Percentiles rank a stretch among this genome's conserved stretches.
Conservation (phyloP, 345 rosid species). For the Boechera stricta region DNA sequence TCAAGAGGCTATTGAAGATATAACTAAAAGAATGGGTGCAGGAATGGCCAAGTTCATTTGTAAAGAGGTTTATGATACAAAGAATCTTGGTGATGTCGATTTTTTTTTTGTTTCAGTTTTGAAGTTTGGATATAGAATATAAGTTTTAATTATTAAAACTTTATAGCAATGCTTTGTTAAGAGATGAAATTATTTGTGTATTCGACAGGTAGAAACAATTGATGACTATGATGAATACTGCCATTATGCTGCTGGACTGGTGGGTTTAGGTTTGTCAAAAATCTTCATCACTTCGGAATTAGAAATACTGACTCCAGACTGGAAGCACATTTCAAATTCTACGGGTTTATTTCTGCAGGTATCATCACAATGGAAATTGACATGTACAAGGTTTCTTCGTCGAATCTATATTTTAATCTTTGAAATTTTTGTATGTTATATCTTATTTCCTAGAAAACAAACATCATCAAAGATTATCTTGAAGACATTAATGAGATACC, state of each 20-base stretch:
- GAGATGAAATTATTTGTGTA: neutral
- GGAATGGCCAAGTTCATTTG: constrained; percentile 93
- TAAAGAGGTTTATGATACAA: constrained; percentile 68
- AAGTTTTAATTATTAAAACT: neutral
- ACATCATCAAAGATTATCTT: constrained; percentile 85
- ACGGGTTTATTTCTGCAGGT: constrained; percentile 96
- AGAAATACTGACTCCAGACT: constrained; percentile 71
- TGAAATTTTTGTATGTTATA: neutral
- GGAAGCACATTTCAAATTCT: constrained; percentile 63
- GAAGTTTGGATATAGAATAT: neutral
- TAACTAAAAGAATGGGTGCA: constrained; percentile 79
- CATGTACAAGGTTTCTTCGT: neutral
- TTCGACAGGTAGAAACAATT: constrained; percentile 75
- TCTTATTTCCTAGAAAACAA: constrained; percentile 64
- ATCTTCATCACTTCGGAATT: constrained; percentile 74
- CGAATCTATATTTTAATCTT: neutral
- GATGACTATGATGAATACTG: constrained; percentile 95
- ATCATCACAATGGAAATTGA: constrained; percentile 2
- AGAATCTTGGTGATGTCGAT: neutral
- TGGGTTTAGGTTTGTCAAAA: constrained; percentile 88
- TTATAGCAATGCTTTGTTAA: neutral
- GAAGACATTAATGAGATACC: constrained; percentile 97
- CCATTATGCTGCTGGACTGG: constrained; percentile 91
- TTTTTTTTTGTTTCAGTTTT: neutral
- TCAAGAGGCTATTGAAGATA: constrained; percentile 79